Base-by-base conservation (phyloP, 495 filamentous ascomycete genomes). In the Halenospora varia region DNA sequence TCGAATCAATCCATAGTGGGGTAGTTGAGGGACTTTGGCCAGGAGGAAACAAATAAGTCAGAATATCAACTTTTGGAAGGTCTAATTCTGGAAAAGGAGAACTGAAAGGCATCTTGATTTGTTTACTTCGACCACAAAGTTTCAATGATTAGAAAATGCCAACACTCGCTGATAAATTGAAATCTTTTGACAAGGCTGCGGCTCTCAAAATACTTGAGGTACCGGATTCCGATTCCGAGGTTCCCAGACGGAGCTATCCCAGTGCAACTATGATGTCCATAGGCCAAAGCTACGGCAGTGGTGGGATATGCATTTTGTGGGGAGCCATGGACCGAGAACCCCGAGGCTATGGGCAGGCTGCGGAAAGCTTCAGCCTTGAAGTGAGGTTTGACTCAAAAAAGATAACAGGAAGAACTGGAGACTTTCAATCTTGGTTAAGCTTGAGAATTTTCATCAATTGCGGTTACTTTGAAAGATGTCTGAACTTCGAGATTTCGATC, bases 1-100 rank as follows among this genome's bases (percentile, higher is more conserved):
- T 63, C 15, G 75, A 66, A 62, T 77, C 73, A 61, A 74, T 70
- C 76, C 75, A 79, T 57, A 77, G 59, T 1, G 75, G 74, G 10
- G 66, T 62, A 40, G 70, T 67, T 9, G 70, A 73, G 6, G 70
- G 60, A 3, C 57, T 61, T 54, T 67, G 41, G 18, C 63, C 64
- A 17, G 63, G 59, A n/a, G 75, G 75, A 63, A 75, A 79, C 19
- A 77, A 62, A 57, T 75, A 76, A 2, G 67, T 60, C 25, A 79
- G 68, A 39, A 77, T 57, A 66, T 79, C 68, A 53, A 68, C 66
- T 48, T 74, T 63, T 2, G 72, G 74, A 53, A 79, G 71, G 49
- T 73, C 59, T 8, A 77, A 57, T 13, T 54, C 49, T 15, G 53
- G 59, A 46, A 35, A 59, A 6, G 47, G 53, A n/a, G 62, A 74